Evolutionary conservation across 768 basidiomycete genomes (phyloP), one percentile per base, ranked within the genome.

Genomic region (Leucogyrophana mollusca): DNA sequence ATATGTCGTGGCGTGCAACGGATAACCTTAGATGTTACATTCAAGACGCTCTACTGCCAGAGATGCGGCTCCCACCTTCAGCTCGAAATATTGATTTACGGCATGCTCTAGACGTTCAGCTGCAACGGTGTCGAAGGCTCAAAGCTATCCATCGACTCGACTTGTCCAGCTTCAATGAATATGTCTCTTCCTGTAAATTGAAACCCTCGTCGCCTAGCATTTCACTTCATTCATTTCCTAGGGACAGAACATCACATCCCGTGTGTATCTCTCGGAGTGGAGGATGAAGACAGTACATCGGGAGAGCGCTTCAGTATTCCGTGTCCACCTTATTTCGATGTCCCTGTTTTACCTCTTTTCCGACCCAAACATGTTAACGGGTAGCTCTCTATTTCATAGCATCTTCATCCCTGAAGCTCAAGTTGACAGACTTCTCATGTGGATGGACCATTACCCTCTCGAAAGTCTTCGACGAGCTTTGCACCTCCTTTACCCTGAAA

Each of bases 391-490:
- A 53, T 34, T 67, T 46, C 21, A 18, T 24, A 11, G 23, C 9
- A 1, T 50, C 23, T 40, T 24, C 17, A 40, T 20, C 4, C 22
- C 2, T 30, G 40, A 20, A 24, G 13, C 30, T 25, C 33, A 17
- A 13, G 21, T 40, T 8, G 17, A 20, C 42, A 82, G 80, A 23
- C 58, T 81, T 33, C 58, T 65, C 18, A 59, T 66, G 20, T 83
- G 81, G 80, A 53, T 82, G 13, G 69, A 71, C 21, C 69, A 70
- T 46, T 68, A 78, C 38, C 79, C 80, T 4, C 58, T 85, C 18
- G 70, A 72, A 55, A 82, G 77, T 8, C 68, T 70, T 11, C 74
- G 78, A 54, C 66, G 69, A 22, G 48, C 71, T 20, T 51, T 75
- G 45, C 66, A 65, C 38, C 47, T 70, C 20, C 42, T 64, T 18